Conservation (phyloP, 108 stramenopile genomes). For the Chaetoceros tenuissimus region DNA sequence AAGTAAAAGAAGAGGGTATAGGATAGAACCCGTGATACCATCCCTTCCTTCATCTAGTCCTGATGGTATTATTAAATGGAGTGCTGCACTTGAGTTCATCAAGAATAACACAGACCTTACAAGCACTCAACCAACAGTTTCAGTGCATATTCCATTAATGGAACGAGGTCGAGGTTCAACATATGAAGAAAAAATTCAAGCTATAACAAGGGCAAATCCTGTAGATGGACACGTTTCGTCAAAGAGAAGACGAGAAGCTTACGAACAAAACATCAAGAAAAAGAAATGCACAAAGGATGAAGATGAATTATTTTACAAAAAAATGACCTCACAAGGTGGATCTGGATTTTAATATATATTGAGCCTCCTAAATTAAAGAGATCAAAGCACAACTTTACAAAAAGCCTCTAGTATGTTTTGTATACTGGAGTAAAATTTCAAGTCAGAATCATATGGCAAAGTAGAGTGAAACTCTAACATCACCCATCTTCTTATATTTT, state of each 20-base stretch:
- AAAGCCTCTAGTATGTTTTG: no score
- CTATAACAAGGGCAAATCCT: constrained; percentile 15
- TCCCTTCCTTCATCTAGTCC: neutral
- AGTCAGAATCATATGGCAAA: no score
- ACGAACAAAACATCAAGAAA: constrained; percentile 70
- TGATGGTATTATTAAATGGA: constrained; percentile 22
- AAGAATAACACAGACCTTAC: constrained; percentile 5
- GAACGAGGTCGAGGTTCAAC: constrained; percentile 64
- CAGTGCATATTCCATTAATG: constrained; percentile 60
- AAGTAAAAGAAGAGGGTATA: constrained; percentile 8
- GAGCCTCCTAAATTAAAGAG: no score
- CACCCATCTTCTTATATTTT: no score
- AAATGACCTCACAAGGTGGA: constrained; percentile 72
- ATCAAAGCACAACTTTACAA: no score
- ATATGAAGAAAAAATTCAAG: constrained; percentile 82
- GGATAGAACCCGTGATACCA: neutral
- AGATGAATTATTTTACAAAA: constrained; percentile 68
- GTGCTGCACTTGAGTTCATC: constrained; percentile 29
- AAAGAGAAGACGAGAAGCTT: constrained; percentile 42
- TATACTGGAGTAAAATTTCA: no score
- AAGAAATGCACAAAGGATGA: constrained; percentile 73
- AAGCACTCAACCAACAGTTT: constrained; percentile 27
- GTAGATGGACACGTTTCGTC: constrained; percentile 22
- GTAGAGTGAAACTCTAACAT: no score
- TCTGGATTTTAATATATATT: constrained; percentile 29